Conservation (phyloP, 805 yeast genomes). For the Zygosaccharomyces pseudorouxii region DNA sequence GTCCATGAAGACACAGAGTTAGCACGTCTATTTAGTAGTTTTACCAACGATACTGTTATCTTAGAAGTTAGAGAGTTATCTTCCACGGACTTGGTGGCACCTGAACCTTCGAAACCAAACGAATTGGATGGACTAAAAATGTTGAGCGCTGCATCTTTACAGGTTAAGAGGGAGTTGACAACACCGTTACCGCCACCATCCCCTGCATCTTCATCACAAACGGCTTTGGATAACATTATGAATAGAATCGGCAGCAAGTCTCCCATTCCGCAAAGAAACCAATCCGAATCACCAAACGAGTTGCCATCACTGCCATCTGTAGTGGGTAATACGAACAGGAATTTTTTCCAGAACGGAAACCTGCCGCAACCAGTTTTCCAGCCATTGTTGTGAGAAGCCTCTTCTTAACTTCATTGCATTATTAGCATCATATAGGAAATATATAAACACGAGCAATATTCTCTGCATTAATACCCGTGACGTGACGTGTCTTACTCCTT, state of each 20-base stretch:
- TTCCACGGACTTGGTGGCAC: constrained; percentile 3
- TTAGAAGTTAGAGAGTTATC: constrained; percentile 38
- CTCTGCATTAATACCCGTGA: not conserved
- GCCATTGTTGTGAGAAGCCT: constrained; percentile 20
- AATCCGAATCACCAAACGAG: constrained; percentile 2
- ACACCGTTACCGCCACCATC: constrained; percentile 7
- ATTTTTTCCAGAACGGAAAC: constrained; percentile 26
- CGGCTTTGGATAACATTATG: constrained; percentile 21
- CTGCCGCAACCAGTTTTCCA: constrained; percentile 34
- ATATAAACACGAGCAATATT: constrained; percentile 4
- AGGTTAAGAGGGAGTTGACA: constrained; percentile 15
- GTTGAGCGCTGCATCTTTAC: constrained; percentile 30
- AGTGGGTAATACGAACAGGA: constrained; percentile 11
- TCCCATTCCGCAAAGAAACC: constrained; percentile 8
- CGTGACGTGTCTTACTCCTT: not conserved
- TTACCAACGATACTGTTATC: constrained; percentile 35
- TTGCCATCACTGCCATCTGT: constrained; percentile 8
- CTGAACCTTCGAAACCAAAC: constrained; percentile 3
- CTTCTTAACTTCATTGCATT: constrained; percentile 3
- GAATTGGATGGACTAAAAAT: constrained; percentile 27
- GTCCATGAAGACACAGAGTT: constrained; percentile 45
- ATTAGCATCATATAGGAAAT: constrained; percentile 5
- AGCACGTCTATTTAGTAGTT: constrained; percentile 41
- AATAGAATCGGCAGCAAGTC: constrained; percentile 19
- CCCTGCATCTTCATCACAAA: constrained; percentile 10